These are phyloP conservation scores for Chlorella sp. DNA, from an alignment of 139 green algal genomes.

Conservation along the genomic window DNA sequence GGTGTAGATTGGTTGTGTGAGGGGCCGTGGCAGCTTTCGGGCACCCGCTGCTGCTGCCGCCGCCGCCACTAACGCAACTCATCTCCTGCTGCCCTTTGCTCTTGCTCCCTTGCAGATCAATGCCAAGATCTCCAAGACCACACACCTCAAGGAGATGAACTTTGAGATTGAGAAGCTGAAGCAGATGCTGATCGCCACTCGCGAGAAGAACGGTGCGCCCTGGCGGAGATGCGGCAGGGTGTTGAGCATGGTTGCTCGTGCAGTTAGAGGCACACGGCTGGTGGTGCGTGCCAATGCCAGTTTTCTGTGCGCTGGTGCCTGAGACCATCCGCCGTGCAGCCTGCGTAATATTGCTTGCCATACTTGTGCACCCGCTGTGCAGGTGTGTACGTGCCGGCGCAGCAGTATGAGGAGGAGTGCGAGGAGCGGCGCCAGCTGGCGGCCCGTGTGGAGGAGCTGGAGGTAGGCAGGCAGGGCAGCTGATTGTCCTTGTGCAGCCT, in stretches of 20 bases:
- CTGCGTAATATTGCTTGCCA: no score
- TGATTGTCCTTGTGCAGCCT: no score
- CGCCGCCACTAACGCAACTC: background rate
- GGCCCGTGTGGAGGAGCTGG: conserved; percentile 51
- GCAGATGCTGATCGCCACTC: conserved; percentile 68
- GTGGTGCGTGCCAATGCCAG: background rate
- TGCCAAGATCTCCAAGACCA: conserved; percentile 91
- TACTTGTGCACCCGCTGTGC: background rate
- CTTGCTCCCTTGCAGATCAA: conserved; percentile 68
- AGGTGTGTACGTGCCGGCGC: conserved; percentile 46
- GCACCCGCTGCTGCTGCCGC: no score
- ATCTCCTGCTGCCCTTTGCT: background rate
- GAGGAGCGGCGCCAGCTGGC: conserved; percentile 63
- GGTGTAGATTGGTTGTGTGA: no score
- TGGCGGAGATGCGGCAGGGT: no score
- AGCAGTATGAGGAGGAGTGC: conserved; percentile 80
- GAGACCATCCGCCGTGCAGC: no score
- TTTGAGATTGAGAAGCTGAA: conserved; percentile 96
- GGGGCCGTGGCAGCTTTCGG: no score
- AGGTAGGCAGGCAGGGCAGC: conserved; percentile 5
- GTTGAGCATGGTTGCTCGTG: no score
- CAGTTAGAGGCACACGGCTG: no score
- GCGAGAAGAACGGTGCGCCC: conserved; percentile 91
- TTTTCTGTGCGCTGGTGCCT: no score
- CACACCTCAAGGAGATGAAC: conserved; percentile 96